These are phyloP conservation scores for Mortierella sp. DNA, from an alignment of 371 early-diverging fungal genomes.

Conservation along the genomic window DNA sequence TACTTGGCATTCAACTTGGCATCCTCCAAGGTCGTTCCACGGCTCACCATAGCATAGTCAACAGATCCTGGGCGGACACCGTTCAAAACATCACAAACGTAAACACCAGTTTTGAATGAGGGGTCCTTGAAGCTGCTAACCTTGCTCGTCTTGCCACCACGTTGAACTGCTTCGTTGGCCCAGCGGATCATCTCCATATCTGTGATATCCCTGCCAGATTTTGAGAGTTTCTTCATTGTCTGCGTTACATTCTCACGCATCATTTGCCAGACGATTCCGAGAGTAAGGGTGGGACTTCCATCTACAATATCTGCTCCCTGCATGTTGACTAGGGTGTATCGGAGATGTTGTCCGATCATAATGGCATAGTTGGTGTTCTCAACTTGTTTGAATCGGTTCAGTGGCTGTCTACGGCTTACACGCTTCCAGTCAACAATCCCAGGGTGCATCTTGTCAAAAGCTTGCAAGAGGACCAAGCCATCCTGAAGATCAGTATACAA, in stretches of 20 bases:
- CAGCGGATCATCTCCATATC: constrained; percentile 93
- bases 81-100: constrained; percentile 92
- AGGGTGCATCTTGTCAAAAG: constrained; percentile 92
- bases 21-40: constrained; percentile 83
- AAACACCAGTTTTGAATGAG: constrained; percentile 80
- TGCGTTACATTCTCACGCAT: constrained; percentile 97
- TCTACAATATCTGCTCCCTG: constrained; percentile 96
- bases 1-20: constrained; percentile 93
- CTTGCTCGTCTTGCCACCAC: constrained; percentile 74
- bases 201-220: constrained; percentile 84
- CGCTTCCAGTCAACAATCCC: constrained; percentile 92
- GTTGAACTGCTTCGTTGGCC: constrained; percentile 88
- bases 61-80: constrained; percentile 93
- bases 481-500: constrained; percentile 88
- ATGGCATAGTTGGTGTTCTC: constrained; percentile 97
- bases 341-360: constrained; percentile 84
- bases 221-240: constrained; percentile 87
- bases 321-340: constrained; percentile 94
- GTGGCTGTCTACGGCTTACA: constrained; percentile 80
- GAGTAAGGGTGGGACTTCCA: constrained; percentile 87
- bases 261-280: constrained; percentile 95
- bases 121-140: constrained; percentile 91
- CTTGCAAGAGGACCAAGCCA: constrained; percentile 88
- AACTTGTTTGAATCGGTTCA: constrained; percentile 93
- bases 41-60: constrained; percentile 87